These are phyloP conservation scores for Chlamydomonas sp. DNA, from an alignment of 139 green algal species.

Conservation along the genomic window DNA sequence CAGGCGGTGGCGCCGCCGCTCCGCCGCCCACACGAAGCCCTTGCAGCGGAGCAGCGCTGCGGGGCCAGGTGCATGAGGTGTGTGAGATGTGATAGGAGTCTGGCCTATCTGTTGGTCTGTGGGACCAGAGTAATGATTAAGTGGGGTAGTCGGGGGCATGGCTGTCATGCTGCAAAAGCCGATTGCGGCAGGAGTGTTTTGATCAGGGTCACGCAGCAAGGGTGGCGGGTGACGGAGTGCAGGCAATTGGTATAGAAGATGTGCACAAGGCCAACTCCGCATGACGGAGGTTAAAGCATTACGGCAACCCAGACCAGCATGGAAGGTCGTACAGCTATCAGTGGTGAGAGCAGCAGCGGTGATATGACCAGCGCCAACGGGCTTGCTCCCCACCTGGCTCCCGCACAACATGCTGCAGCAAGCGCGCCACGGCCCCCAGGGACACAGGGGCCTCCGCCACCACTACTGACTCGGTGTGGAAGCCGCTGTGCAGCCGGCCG, in stretches of 20 bases:
- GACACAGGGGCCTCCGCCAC: slow-evolving; percentile 2
- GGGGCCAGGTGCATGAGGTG: background rate
- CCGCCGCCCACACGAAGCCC: slow-evolving; percentile 51
- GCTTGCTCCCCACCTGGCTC: slow-evolving; percentile 11
- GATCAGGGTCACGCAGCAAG: too few relatives aligned
- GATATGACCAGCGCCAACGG: background rate
- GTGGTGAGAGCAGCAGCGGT: background rate
- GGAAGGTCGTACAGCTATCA: too few relatives aligned
- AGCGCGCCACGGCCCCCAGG: slow-evolving; percentile 42
- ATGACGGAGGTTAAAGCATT: too few relatives aligned
- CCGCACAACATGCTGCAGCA: background rate
- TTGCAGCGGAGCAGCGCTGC: slow-evolving; percentile 58
- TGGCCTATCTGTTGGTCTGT: too few relatives aligned
- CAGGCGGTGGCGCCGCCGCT: slow-evolving; percentile 35
- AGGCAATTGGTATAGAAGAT: too few relatives aligned
- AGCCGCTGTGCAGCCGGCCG: slow-evolving; percentile 22
- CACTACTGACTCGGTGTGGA: slow-evolving; percentile 27
- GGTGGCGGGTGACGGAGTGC: too few relatives aligned
- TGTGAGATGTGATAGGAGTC: background rate
- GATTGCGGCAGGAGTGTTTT: too few relatives aligned
- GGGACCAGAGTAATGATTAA: too few relatives aligned
- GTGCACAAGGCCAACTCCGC: too few relatives aligned
- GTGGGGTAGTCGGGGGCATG: too few relatives aligned
- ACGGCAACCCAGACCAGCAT: too few relatives aligned
- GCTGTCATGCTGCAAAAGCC: background rate